Conservation (phyloP, 1,284 basidiomycete genomes). For the Ustilago nuda region DNA sequence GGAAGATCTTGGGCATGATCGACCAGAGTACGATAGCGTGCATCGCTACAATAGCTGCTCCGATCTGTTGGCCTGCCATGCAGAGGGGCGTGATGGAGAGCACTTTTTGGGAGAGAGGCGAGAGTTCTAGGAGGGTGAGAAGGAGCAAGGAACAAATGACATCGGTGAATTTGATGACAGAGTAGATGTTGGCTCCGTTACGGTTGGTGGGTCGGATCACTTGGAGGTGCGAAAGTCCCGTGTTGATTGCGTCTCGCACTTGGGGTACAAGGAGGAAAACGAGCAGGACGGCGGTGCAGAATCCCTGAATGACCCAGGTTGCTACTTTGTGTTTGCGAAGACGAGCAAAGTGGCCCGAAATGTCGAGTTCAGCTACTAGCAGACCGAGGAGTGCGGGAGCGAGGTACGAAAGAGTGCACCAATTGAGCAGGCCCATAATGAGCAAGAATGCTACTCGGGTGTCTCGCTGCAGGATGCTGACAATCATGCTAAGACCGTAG, state of each 20-base stretch:
- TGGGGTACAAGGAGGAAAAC: constrained; percentile 38
- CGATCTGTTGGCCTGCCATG: constrained; percentile 50
- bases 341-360: constrained; percentile 31
- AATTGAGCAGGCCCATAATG: constrained; percentile 34
- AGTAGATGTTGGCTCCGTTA: constrained; percentile 36
- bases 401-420: constrained; percentile 42
- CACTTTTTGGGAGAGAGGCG: constrained; percentile 17
- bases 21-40: constrained; percentile 46
- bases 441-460: constrained; percentile 35
- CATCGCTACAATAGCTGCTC: constrained; percentile 35
- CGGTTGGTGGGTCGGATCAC: constrained; percentile 29
- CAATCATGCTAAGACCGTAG: constrained; percentile 40
- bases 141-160: constrained; percentile 31
- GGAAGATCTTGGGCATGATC: constrained; percentile 47
- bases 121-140: constrained; percentile 33
- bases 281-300: constrained; percentile 28
- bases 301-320: constrained; percentile 18
- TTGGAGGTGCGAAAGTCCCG: constrained; percentile 34
- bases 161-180: constrained; percentile 43
- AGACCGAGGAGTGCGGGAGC: constrained; percentile 39
- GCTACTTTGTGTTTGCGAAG: constrained; percentile 16
- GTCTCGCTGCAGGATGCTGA: constrained; percentile 34
- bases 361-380: constrained; percentile 41
- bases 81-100: constrained; percentile 24
- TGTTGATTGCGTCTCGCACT: constrained; percentile 32